Evolutionary conservation across 2,329 filamentous ascomycete species (phyloP).

Genomic region (Plectosphaerella plurivora): DNA sequence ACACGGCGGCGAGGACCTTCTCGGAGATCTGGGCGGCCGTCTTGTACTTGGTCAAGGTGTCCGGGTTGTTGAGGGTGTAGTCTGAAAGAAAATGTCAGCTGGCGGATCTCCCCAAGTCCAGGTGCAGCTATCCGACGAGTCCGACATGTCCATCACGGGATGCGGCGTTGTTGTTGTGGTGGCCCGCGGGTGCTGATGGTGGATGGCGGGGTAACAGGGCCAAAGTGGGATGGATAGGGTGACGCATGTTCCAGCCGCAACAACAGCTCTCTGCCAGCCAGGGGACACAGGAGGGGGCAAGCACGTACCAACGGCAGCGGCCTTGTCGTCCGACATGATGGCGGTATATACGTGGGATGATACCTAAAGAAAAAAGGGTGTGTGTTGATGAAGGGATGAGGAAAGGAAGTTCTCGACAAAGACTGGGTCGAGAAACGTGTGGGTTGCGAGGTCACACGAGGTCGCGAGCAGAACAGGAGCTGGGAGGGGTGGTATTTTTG

Average conservation of each 20-base stretch:
- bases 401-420: not conserved
- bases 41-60: constrained; percentile 99
- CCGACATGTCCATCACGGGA: too few relatives aligned
- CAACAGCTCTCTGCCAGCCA: not conserved
- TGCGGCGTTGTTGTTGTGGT: constrained; percentile 15
- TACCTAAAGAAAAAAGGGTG: not conserved
- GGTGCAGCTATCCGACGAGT: too few relatives aligned
- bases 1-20: constrained; percentile 86
- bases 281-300: not conserved
- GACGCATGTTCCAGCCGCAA: constrained; percentile 4
- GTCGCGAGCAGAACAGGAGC: not conserved
- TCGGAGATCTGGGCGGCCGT: constrained; percentile 91
- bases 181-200: constrained; percentile 11
- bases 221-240: constrained; percentile 1
- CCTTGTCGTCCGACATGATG: constrained; percentile 43
- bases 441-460: not conserved
- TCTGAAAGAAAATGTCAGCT: constrained; percentile 45
- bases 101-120: constrained; percentile 1
- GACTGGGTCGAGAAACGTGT: not conserved
- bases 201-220: constrained; percentile 18
- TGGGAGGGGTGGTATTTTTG: not conserved
- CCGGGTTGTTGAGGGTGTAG: constrained; percentile 84
- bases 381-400: constrained; percentile 7
- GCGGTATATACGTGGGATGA: constrained; percentile 8
- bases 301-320: constrained; percentile 33